Conservation (phyloP, 2,329 filamentous ascomycete genomes). For the Aspergillus calidoustus region DNA sequence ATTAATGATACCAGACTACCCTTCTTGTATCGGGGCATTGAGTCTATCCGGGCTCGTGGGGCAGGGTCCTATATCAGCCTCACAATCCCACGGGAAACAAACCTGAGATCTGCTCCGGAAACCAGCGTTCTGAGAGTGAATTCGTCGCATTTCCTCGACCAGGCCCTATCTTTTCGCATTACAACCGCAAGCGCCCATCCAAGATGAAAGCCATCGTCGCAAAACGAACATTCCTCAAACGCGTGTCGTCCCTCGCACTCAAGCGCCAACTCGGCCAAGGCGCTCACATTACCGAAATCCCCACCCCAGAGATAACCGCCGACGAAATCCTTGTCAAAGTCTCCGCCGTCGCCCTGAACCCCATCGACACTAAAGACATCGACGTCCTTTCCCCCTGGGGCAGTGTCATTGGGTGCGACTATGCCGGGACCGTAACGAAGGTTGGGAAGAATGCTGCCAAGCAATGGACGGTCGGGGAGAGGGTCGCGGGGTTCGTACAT, state of each 20-base stretch:
- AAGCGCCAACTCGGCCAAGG: background rate
- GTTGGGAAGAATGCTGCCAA: background rate
- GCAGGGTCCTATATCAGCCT: no score
- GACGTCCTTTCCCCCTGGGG: background rate
- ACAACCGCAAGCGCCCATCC: no score
- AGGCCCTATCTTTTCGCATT: no score
- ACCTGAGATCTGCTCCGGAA: no score
- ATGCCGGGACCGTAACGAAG: background rate
- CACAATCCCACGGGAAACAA: no score
- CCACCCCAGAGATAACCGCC: background rate
- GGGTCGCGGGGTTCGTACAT: background rate
- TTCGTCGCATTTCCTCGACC: no score
- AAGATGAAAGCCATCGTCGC: background rate
- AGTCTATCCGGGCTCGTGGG: no score
- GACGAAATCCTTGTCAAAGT: background rate
- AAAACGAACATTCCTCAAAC: background rate
- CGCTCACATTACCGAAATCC: background rate
- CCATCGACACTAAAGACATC: background rate
- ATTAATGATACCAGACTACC: no score
- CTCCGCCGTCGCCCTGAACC: background rate
- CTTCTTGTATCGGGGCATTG: no score
- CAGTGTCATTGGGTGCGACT: background rate
- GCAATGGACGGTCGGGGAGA: background rate
- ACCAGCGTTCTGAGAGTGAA: no score
- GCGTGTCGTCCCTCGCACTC: background rate